Conservation (phyloP, 345 rosid species). For the Angophora floribunda region DNA sequence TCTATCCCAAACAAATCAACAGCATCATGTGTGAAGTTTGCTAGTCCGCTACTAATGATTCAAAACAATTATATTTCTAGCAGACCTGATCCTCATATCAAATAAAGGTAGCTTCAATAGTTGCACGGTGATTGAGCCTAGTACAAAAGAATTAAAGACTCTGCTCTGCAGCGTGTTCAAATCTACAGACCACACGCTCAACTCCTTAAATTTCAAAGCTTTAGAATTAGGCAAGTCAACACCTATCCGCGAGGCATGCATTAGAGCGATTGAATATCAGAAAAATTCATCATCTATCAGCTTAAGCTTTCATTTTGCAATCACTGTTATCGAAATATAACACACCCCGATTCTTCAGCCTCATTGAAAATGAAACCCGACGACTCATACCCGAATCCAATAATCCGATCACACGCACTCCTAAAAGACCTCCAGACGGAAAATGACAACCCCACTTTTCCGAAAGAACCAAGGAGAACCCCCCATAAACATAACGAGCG, state of each 20-base stretch:
- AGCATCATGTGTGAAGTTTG: accelerated
- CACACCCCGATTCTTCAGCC: not conserved
- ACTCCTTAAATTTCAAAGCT: not conserved
- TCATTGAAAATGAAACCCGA: not conserved
- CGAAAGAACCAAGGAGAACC: not conserved
- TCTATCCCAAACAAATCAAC: not conserved
- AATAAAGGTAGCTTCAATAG: not conserved
- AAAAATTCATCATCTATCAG: not conserved
- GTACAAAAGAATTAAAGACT: not conserved
- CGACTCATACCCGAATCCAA: not conserved
- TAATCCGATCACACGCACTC: not conserved
- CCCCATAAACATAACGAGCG: not conserved
- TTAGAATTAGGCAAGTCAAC: not conserved
- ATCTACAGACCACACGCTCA: not conserved
- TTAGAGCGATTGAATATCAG: not conserved
- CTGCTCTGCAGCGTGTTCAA: not conserved
- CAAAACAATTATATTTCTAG: not conserved
- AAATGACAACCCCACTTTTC: not conserved
- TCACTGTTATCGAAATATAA: not conserved
- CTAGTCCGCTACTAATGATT: accelerated
- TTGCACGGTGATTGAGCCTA: not conserved
- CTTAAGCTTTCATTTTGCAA: not conserved
- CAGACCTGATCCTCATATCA: not conserved
- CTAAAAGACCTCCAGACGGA: not conserved
- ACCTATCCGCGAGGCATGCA: not conserved